Evolutionary conservation across 2,329 filamentous ascomycete genomes (phyloP), one percentile per base, ranked within the genome.

Genomic region (Diaporthe velutina): DNA sequence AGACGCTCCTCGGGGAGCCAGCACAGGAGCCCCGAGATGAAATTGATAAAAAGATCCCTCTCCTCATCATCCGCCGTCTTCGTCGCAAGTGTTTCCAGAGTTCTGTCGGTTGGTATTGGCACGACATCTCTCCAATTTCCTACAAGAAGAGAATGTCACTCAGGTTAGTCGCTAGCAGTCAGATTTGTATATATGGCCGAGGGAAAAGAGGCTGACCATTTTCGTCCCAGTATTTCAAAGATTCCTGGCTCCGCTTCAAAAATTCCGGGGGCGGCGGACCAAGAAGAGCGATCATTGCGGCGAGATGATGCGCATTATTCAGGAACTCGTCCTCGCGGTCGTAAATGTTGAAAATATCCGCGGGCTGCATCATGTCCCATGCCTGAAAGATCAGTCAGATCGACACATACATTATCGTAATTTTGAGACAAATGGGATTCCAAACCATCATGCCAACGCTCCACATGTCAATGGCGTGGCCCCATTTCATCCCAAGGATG

Each of bases 221-320:
- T 45, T 68, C 22, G 25, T 54, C 64, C 64, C 33, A 50, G 12
- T 50, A 68, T 30, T 54, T 68, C n/a, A 28, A 54, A 8, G 30
- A 68, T 17, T 54, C 64, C 64, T 35, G 45, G 13, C 33, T 68
- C 4, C 64, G 33, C 1, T 54, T 2, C 6, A 68, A 9, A 22
- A 40, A 50, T 45, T 38, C 64, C 5, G 6, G n/a, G 19, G 64
- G 64, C 12, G 64, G 64, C 40, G 48, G 64, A 40, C 64, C 60
- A 35, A 68, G 64, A 35, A 68, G 64, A 17, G 64, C 64, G 4
- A 68, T 54, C 64, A 68, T 68, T 25, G 64, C 28, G 6, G 64
- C 45, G 8, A 68, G 30, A 19, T 68, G 64, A 25, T 52, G 30
- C 4, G 45, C 64, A 68, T 68, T 28, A 13, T 54, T 54, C 6